Conservation (phyloP, 768 basidiomycete species). For the Pulveroboletus sp. region DNA sequence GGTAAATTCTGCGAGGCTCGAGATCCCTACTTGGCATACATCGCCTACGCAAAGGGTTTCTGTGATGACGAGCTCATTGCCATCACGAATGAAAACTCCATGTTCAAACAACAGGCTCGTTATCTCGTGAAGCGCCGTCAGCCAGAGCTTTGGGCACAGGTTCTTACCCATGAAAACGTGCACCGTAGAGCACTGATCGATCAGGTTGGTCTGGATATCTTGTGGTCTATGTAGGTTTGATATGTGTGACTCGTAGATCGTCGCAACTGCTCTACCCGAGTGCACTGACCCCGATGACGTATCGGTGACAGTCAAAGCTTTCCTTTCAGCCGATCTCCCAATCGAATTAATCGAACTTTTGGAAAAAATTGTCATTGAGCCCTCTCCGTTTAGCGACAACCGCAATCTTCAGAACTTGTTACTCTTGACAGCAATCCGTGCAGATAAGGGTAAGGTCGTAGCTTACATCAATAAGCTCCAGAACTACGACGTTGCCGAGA, state of each 20-base stretch:
- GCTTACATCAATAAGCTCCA: constrained; percentile 96
- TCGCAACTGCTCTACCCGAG: constrained; percentile 93
- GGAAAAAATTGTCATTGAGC: constrained; percentile 98
- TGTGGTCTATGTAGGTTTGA: background rate
- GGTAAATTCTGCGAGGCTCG: constrained; percentile 99
- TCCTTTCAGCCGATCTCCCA: constrained; percentile 94
- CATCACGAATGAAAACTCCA: constrained; percentile 98
- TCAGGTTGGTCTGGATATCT: constrained; percentile 49
- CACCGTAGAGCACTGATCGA: constrained; percentile 93
- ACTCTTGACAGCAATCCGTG: constrained; percentile 91
- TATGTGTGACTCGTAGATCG: constrained; percentile 47
- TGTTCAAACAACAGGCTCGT: constrained; percentile 99
- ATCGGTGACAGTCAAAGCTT: constrained; percentile 96
- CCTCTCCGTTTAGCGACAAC: constrained; percentile 97
- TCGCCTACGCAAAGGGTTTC: constrained; percentile 98
- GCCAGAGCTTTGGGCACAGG: constrained; percentile 94
- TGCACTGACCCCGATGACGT: constrained; percentile 98
- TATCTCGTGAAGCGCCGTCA: constrained; percentile 96
- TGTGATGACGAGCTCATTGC: constrained; percentile 96
- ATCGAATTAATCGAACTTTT: constrained; percentile 95
- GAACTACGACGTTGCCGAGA: constrained; percentile 92
- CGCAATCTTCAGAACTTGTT: constrained; percentile 93
- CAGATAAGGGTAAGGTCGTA: constrained; percentile 98
- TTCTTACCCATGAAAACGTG: constrained; percentile 82
- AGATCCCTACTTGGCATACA: constrained; percentile 97